Evolutionary conservation across 192 early-diverging fungal species (phyloP).

Genomic region (Backusella tarrabulga): DNA sequence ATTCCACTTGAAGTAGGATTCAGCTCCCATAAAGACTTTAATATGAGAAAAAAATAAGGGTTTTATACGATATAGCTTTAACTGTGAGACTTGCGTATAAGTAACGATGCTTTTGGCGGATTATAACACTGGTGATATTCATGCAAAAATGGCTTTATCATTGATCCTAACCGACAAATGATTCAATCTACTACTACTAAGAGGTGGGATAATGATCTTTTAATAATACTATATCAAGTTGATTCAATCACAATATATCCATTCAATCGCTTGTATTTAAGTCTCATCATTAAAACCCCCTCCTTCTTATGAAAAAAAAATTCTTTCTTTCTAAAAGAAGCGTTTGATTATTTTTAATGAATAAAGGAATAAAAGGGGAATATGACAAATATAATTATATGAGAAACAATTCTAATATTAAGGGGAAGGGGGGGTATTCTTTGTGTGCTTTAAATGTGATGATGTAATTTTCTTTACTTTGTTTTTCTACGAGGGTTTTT

Average conservation of each 20-base stretch:
- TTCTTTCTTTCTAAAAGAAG: not conserved
- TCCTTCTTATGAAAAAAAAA: not conserved
- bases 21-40: too few species aligned
- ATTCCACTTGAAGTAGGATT: too few species aligned
- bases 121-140: too few species aligned
- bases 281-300: not conserved
- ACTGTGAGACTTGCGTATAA: too few species aligned
- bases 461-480: constrained; percentile 1
- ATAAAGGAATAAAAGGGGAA: not conserved
- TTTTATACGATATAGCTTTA: too few species aligned
- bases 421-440: not conserved
- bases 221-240: not conserved
- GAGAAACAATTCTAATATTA: not conserved
- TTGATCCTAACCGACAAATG: too few species aligned
- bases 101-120: too few species aligned
- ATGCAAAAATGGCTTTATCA: too few species aligned
- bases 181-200: too few species aligned
- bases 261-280: not conserved
- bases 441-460: not conserved
- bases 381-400: not conserved
- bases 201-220: not conserved
- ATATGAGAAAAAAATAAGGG: too few species aligned
- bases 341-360: not conserved
- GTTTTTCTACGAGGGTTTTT: constrained; percentile 37
- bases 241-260: not conserved